Evolutionary conservation across 2,329 filamentous ascomycete species (phyloP), one percentile per base, ranked within the genome.

Genomic region (Blastomyces percursus): DNA sequence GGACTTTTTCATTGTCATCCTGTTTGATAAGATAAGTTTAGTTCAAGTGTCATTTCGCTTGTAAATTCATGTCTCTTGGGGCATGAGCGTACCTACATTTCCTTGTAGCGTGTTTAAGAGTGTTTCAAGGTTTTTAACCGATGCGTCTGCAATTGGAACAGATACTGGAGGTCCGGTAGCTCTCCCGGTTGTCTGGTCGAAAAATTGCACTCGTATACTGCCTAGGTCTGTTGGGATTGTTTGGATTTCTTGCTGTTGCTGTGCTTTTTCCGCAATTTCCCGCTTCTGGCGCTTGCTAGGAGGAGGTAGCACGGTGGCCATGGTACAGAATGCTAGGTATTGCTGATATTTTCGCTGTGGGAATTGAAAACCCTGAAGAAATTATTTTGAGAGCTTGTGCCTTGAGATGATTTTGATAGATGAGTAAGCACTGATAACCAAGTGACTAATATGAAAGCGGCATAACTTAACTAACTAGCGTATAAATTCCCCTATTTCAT

Each of bases 201-300:
- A 82, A 76, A 97, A 96, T 67, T 93, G 89, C 57, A 95, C 86
- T 74, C 90, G 88, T 72, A 95, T 85, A 64, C 86, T 91, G 67
- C 91, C 91, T 58, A 85, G 79, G 67, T 88, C 82, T 42, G 85
- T 84, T 0, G 88, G 83, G 59, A 88, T 82, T 27, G 75, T 74
- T 59, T 86, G 79, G 60, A 93, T 82, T 77, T 92, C 86, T 72
- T 94, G 87, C 71, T 96, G 91, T 56, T 85, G 79, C 67, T 86
- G 82, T 8, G 88, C 84, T 70, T 85, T 85, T 68, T 90, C 89
- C 50, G 88, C 81, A 27, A 83, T 82, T 68, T 90, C 90, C 59
- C 88, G 85, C 75, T 87, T 89, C 73, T 96, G 91, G 65, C 91
- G 85, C 77, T 96, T 97, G 60, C 87, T 92, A 4, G 90, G 90